Conservation (phyloP, 2,329 filamentous ascomycete genomes). For the Akanthomyces uredinophilus region DNA sequence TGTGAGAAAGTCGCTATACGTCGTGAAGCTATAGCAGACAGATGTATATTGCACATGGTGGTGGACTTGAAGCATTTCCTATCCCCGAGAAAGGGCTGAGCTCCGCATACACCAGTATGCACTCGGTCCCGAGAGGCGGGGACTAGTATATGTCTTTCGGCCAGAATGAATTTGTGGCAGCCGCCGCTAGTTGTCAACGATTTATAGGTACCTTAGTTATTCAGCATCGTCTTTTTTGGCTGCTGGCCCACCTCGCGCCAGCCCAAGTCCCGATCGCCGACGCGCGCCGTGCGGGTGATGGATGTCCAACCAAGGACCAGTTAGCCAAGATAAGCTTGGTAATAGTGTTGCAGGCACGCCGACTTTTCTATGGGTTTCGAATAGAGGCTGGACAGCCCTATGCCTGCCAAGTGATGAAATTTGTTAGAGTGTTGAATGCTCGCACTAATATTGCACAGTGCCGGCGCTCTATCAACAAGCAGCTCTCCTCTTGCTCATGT, state of each 20-base stretch:
- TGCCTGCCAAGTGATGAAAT: not conserved
- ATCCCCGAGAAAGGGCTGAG: not conserved
- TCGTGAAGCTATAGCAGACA: no score
- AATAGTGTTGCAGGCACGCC: not conserved
- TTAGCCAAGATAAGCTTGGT: conserved; percentile 3
- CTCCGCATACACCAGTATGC: not conserved
- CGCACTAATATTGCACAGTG: no score
- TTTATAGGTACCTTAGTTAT: no score
- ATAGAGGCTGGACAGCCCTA: not conserved
- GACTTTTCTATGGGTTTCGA: not conserved
- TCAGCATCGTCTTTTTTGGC: no score
- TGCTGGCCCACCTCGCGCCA: not conserved
- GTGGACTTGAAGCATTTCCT: not conserved
- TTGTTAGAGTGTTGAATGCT: not conserved
- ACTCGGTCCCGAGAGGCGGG: not conserved
- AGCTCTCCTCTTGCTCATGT: no score
- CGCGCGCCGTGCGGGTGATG: not conserved
- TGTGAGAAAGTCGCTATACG: no score
- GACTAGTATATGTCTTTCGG: not conserved
- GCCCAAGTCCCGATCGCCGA: not conserved
- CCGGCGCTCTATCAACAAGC: no score
- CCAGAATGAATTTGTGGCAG: not conserved
- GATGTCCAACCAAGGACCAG: not conserved
- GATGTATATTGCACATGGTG: no score
- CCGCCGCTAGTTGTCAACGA: not conserved